Evolutionary conservation across 2,329 filamentous ascomycete genomes (phyloP).

Genomic region (Penicillium janthinellum): DNA sequence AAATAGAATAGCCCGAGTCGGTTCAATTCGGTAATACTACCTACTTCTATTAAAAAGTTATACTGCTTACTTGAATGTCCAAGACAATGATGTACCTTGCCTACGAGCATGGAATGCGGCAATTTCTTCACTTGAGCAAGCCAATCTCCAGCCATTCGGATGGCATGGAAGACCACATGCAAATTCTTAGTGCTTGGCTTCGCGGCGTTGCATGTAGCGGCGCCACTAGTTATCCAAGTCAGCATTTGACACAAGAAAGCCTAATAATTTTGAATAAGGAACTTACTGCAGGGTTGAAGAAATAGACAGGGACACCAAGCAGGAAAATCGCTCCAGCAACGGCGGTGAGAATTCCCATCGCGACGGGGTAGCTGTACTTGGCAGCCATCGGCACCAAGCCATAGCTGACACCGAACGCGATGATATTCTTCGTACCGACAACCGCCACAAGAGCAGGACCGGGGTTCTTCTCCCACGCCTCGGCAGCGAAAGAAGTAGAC

Average conservation of each 20-base stretch:
- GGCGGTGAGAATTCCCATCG: conserved; percentile 29
- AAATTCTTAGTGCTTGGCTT: not conserved
- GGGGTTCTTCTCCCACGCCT: conserved; percentile 39
- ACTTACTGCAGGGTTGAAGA: conserved; percentile 28
- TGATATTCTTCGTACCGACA: conserved; percentile 33
- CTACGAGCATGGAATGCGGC: not conserved
- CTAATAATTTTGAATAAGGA: not conserved
- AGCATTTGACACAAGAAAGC: not conserved
- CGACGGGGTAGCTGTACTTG: conserved; percentile 27
- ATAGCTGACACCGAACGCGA: conserved; percentile 33
- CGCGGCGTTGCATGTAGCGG: conserved; percentile 12
- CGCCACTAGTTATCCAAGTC: conserved; percentile 15
- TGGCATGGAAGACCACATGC: not conserved
- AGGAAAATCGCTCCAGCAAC: conserved; percentile 25
- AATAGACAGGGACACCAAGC: conserved; percentile 29
- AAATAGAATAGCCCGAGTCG: not conserved
- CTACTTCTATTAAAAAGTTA: not conserved
- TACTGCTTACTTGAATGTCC: not conserved
- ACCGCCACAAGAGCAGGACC: conserved; percentile 33
- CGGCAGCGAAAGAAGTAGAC: conserved; percentile 39
- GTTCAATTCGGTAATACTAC: not conserved
- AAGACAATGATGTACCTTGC: not conserved
- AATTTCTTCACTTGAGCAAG: not conserved
- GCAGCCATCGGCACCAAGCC: conserved; percentile 30
- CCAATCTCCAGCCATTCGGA: not conserved